A percentile compares a stretch with the other conserved stretches of the same genome.
These are phyloP conservation scores for Hanseniaspora guilliermondii DNA, from an alignment of 805 yeast genomes.

Conservation along the genomic window DNA sequence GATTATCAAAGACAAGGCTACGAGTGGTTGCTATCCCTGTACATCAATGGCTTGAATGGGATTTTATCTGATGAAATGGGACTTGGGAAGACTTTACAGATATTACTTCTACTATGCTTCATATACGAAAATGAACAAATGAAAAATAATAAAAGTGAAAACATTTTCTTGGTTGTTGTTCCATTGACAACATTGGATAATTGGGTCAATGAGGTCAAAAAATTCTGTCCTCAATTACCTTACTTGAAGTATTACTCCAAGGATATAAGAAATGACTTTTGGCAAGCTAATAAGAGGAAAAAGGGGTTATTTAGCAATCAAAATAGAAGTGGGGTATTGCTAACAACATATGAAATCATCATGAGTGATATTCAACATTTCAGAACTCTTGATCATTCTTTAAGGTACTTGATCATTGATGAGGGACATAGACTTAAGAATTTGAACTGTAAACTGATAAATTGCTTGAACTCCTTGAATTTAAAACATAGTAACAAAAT, in stretches of 20 bases:
- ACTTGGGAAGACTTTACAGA: slow-evolving; percentile 82
- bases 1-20: slow-evolving; percentile 82
- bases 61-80: slow-evolving; percentile 98
- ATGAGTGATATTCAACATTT: slow-evolving; percentile 54
- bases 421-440: slow-evolving; percentile 93
- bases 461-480: slow-evolving; percentile 51
- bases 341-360: slow-evolving; percentile 74
- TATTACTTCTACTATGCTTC: slow-evolving; percentile 65
- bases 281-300: slow-evolving; percentile 1
- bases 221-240: slow-evolving; percentile 60
- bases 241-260: slow-evolving; percentile 54
- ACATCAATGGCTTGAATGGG: slow-evolving; percentile 89
- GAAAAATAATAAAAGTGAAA: slow-evolving; percentile 25
- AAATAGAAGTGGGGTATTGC: slow-evolving; percentile 37
- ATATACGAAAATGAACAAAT: slow-evolving; percentile 60
- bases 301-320: slow-evolving; percentile 2
- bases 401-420: slow-evolving; percentile 85
- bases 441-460: slow-evolving; percentile 61
- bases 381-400: slow-evolving; percentile 32
- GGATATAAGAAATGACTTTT: slow-evolving; percentile 33
- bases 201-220: slow-evolving; percentile 64
- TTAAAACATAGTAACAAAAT: slow-evolving; percentile 50
- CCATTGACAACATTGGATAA: slow-evolving; percentile 78
- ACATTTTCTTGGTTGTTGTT: slow-evolving; percentile 68
- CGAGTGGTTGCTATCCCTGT: slow-evolving; percentile 78